Percentiles rank a stretch among this genome's conserved stretches.
Conservation (phyloP, 768 basidiomycete genomes). For the Leccinellum rugosiceps region DNA sequence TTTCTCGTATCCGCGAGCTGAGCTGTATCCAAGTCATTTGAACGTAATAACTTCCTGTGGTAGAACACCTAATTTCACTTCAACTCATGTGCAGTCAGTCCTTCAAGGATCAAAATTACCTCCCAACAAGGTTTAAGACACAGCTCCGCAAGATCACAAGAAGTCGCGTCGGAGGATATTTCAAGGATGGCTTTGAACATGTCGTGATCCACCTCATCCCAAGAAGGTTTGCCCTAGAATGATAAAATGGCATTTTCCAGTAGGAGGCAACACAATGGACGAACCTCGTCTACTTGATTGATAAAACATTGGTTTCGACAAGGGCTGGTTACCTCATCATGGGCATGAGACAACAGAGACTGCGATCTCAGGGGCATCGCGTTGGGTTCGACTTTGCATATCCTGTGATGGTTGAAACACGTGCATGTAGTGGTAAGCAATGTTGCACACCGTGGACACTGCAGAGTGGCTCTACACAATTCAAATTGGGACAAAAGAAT, state of each 20-base stretch:
- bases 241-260: neutral
- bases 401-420: constrained; percentile 17
- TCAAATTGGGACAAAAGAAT: constrained; percentile 51
- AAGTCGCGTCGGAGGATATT: constrained; percentile 41
- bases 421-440: neutral
- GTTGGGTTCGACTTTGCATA: constrained; percentile 22
- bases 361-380: constrained; percentile 8
- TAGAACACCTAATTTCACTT: constrained; percentile 22
- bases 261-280: neutral
- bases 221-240: constrained; percentile 27
- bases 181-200: constrained; percentile 39
- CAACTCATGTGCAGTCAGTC: neutral
- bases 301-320: constrained; percentile 31
- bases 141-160: constrained; percentile 55
- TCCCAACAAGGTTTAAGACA: constrained; percentile 60
- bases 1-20: constrained; percentile 1
- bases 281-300: constrained; percentile 12
- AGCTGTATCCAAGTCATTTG: neutral
- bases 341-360: neutral
- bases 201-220: constrained; percentile 40
- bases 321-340: constrained; percentile 12
- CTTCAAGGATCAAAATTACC: constrained; percentile 31
- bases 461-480: constrained; percentile 51
- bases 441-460: constrained; percentile 42
- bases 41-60: constrained; percentile 14